A percentile compares a stretch with the other conserved stretches of the same genome.
These are phyloP conservation scores for Rosa multiflora DNA, from an alignment of 306 rosid species.

Conservation along the genomic window DNA sequence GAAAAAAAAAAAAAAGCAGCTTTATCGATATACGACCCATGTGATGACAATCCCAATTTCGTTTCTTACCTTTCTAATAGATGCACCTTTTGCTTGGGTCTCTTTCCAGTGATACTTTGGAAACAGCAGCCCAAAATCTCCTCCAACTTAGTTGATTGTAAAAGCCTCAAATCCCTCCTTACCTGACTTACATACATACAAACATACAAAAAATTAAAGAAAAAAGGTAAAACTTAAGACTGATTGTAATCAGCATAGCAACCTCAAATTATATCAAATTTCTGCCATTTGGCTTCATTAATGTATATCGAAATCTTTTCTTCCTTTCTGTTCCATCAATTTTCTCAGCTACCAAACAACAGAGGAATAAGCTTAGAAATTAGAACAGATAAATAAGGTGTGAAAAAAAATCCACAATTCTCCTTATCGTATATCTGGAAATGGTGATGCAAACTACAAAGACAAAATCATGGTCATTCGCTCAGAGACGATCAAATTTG, in stretches of 20 bases:
- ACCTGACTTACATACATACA: slow-evolving; percentile 43
- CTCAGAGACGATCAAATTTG: neutral
- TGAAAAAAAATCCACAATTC: neutral
- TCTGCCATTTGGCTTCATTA: slow-evolving; percentile 1
- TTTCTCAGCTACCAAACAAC: slow-evolving; percentile 1
- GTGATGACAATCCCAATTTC: neutral
- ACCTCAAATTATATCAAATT: neutral
- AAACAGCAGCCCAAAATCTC: slow-evolving; percentile 70
- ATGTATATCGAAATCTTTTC: neutral
- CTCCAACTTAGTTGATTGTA: slow-evolving; percentile 59
- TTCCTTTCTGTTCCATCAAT: neutral
- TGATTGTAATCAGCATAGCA: neutral
- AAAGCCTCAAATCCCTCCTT: slow-evolving; percentile 70
- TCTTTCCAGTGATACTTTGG: slow-evolving; percentile 59
- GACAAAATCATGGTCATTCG: neutral
- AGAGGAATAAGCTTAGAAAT: neutral
- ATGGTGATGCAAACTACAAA: neutral
- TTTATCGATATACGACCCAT: neutral
- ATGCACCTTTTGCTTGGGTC: slow-evolving; percentile 73
- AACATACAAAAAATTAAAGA: neutral
- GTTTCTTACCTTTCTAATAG: slow-evolving; percentile 65
- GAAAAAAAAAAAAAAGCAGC: neutral
- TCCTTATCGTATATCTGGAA: neutral
- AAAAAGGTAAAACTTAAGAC: neutral
- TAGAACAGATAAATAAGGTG: neutral